Evolutionary conservation across 345 rosid species (phyloP).

Genomic region (Populus deltoides): DNA sequence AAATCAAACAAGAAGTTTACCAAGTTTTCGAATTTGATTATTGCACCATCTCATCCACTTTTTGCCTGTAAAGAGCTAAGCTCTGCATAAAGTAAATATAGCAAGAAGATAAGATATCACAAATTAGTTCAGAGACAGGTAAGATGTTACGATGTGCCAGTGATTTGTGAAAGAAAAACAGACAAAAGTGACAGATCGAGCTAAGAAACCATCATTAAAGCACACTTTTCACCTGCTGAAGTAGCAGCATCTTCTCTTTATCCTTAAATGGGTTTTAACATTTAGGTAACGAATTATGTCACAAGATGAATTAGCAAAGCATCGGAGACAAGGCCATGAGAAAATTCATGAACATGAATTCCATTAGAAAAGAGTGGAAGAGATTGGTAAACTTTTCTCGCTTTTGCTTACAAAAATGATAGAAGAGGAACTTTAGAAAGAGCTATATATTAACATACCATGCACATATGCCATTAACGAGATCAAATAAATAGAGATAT

Average conservation of each 20-base stretch:
- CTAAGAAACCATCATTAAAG: background rate
- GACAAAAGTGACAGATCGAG: background rate
- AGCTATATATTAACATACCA: no score
- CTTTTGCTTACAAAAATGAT: background rate
- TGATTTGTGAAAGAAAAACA: background rate
- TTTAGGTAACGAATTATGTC: background rate
- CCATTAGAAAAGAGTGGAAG: no score
- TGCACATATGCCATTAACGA: background rate
- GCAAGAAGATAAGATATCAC: background rate
- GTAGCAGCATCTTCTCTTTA: background rate
- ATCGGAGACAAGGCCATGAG: no score
- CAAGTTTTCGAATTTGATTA: constrained; percentile 15
- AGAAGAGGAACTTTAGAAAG: background rate
- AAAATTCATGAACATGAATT: no score
- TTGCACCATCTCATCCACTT: constrained; percentile 68
- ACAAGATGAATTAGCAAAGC: background rate
- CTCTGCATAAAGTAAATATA: constrained; percentile 35
- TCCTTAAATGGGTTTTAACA: background rate
- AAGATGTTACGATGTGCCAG: background rate
- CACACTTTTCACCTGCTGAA: background rate
- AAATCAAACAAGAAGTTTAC: background rate
- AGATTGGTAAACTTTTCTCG: background rate
- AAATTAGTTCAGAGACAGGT: background rate
- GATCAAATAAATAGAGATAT: background rate
- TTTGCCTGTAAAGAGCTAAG: constrained; percentile 86